phyloP scores from a whole-genome alignment of 2,329 filamentous ascomycete genomes.

The Fusarium pseudocircinatum region DNA sequence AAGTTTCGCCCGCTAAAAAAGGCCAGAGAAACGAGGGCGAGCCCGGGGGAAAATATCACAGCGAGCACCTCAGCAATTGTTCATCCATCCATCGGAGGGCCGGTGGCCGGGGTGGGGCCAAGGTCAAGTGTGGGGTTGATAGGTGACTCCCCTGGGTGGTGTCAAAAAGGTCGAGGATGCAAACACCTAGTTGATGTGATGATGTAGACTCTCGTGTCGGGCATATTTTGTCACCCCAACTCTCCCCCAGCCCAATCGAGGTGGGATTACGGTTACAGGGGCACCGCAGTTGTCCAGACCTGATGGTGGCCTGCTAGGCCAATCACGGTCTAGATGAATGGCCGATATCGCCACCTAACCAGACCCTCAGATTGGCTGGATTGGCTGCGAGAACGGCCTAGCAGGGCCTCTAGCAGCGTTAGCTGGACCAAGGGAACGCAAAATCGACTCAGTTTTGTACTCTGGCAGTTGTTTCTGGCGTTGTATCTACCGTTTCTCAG shows the following conservation, averaged over 20 bases:
- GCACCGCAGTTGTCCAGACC: neutral
- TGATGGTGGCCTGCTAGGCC: neutral
- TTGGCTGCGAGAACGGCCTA: neutral
- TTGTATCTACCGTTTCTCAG: neutral
- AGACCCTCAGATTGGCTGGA: neutral
- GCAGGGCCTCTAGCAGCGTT: neutral
- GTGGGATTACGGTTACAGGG: neutral
- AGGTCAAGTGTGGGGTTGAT: neutral
- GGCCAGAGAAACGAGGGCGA: neutral
- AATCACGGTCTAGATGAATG: neutral
- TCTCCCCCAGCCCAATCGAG: neutral
- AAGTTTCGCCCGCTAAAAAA: neutral
- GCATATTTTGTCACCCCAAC: neutral
- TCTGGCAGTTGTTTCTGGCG: neutral
- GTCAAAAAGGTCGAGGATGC: neutral
- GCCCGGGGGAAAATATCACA: neutral
- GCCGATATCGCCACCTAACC: neutral
- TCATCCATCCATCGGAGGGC: neutral
- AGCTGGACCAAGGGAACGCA: neutral
- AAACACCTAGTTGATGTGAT: accelerated
- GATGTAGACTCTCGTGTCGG: accelerated
- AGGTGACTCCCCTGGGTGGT: neutral
- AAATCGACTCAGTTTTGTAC: neutral
- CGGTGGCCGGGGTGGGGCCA: neutral
- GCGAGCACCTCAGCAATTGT: neutral